Evolutionary conservation across 2,329 filamentous ascomycete species (phyloP).

Genomic region (Phyllosticta capitalensis): DNA sequence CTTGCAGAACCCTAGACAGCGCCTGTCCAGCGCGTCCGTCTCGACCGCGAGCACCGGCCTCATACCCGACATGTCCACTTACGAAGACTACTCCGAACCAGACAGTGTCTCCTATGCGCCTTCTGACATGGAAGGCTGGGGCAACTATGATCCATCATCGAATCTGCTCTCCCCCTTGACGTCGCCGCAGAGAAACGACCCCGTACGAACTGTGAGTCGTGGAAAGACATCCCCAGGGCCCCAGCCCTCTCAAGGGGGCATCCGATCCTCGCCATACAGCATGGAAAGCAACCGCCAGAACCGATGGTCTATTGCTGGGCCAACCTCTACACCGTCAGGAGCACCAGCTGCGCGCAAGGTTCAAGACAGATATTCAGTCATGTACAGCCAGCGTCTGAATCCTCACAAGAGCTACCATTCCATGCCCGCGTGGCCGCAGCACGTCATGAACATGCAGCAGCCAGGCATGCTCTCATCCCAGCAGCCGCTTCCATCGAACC

Average conservation of each 20-base stretch:
- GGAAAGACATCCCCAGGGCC: constrained; percentile 64
- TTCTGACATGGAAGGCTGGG: constrained; percentile 52
- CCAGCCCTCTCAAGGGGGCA: constrained; percentile 35
- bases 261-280: constrained; percentile 59
- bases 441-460: constrained; percentile 22
- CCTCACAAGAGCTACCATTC: constrained; percentile 35
- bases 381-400: constrained; percentile 49
- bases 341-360: constrained; percentile 47
- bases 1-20: constrained; percentile 45
- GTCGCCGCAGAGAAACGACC: constrained; percentile 55
- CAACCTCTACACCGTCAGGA: constrained; percentile 51
- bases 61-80: constrained; percentile 59
- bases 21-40: constrained; percentile 65
- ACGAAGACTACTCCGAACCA: constrained; percentile 62
- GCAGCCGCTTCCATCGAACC: constrained; percentile 29
- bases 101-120: constrained; percentile 53
- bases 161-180: constrained; percentile 64
- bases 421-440: constrained; percentile 28
- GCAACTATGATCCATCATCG: constrained; percentile 57
- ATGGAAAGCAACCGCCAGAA: constrained; percentile 59
- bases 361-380: constrained; percentile 48
- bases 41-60: constrained; percentile 53
- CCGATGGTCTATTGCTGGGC: constrained; percentile 52
- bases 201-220: constrained; percentile 45
- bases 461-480: constrained; percentile 28